phyloP scores from a whole-genome alignment of 371 early-diverging fungal species.

The Paraphysoderma sedebokerense region DNA sequence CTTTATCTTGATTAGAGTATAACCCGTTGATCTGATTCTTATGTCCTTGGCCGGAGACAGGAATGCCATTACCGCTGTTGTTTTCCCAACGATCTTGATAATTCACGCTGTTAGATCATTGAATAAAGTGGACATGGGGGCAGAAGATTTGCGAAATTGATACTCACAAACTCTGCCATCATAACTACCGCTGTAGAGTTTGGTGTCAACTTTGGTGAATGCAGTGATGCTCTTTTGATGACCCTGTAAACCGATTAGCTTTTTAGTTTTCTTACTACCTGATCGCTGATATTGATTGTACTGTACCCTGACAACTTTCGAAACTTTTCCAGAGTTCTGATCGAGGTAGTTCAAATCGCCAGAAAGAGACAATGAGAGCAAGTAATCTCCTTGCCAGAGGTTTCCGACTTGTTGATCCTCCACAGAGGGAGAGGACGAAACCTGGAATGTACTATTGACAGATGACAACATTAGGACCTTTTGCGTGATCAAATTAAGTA shows the following conservation, averaged over 20 bases:
- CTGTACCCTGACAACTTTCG: constrained; percentile 30
- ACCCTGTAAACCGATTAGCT: constrained; percentile 25
- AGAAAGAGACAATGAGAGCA: constrained; percentile 58
- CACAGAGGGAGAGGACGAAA: constrained; percentile 13
- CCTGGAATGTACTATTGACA: constrained; percentile 30
- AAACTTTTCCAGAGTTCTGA: constrained; percentile 25
- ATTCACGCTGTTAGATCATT: too few species aligned
- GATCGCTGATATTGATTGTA: constrained; percentile 10
- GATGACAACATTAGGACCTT: too few species aligned
- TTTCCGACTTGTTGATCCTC: constrained; percentile 88
- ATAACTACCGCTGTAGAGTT: constrained; percentile 71
- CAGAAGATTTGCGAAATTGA: background rate
- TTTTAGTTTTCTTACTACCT: constrained; percentile 4
- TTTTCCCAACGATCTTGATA: too few species aligned
- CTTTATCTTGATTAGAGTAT: constrained; percentile 2
- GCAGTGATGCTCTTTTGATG: constrained; percentile 77
- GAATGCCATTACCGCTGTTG: background rate
- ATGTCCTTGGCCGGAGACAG: constrained; percentile 1
- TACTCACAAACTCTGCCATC: constrained; percentile 62
- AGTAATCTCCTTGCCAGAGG: constrained; percentile 58
- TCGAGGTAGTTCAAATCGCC: constrained; percentile 76
- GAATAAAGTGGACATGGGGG: background rate
- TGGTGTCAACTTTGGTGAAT: constrained; percentile 27
- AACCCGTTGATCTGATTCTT: constrained; percentile 4
- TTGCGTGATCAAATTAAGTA: background rate